Percentiles rank a stretch among this genome's conserved stretches.
Conservation (phyloP, 179 eudicot genomes). For the Drosera spatulata region DNA sequence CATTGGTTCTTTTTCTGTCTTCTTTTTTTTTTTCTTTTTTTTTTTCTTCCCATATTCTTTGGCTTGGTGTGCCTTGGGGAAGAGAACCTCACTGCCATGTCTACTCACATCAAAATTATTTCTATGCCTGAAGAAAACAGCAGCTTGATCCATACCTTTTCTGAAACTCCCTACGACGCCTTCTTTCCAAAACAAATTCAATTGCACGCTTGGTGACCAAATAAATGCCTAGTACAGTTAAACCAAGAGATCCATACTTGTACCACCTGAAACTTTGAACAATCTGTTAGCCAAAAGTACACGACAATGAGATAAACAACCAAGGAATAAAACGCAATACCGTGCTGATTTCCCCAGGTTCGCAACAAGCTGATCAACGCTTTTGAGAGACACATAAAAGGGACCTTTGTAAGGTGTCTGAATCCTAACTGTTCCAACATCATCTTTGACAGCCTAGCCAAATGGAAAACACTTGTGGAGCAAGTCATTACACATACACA, state of each 20-base stretch:
- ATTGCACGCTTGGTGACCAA: constrained; percentile 76
- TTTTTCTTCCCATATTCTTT: no score
- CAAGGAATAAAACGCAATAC: constrained; percentile 19
- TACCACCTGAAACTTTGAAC: constrained; percentile 53
- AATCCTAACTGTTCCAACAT: constrained; percentile 71
- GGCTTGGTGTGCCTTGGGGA: no score
- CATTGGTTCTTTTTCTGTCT: no score
- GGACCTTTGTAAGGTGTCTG: constrained; percentile 92
- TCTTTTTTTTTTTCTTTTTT: no score
- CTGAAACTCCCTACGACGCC: constrained; percentile 75
- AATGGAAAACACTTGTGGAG: constrained; percentile 1
- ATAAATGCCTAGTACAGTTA: constrained; percentile 67
- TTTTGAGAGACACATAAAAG: constrained; percentile 76
- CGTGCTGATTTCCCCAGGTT: constrained; percentile 96
- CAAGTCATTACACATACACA: background rate
- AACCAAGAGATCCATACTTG: constrained; percentile 75
- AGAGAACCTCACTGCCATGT: no score
- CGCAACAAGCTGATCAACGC: constrained; percentile 85
- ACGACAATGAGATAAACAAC: background rate
- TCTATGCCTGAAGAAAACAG: background rate
- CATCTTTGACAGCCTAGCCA: constrained; percentile 87
- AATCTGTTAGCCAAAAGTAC: constrained; percentile 2
- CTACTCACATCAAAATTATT: no score
- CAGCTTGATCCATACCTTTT: constrained; percentile 47
- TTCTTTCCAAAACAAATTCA: constrained; percentile 69